Conservation (phyloP, 345 rosid genomes). For the Populus alba region DNA sequence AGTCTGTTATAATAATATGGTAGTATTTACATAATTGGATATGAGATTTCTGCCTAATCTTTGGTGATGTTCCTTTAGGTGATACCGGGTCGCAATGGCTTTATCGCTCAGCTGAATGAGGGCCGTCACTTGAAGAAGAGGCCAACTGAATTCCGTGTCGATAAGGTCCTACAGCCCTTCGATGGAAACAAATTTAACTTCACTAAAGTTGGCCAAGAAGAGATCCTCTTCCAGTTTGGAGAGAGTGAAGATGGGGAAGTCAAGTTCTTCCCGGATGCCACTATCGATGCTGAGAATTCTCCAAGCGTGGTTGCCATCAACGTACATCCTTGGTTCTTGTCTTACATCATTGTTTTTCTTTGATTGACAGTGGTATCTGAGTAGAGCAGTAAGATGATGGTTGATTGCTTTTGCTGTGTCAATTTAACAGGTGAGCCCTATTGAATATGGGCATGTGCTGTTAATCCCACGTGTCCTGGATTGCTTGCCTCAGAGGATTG, state of each 20-base stretch:
- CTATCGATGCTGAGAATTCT: slow-evolving; percentile 60
- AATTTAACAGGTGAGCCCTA: slow-evolving; percentile 80
- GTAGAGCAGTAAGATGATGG: not conserved
- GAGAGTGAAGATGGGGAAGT: slow-evolving; percentile 65
- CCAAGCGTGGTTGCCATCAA: slow-evolving; percentile 94
- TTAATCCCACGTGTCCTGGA: slow-evolving; percentile 81
- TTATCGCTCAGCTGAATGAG: slow-evolving; percentile 91
- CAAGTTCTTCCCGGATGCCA: slow-evolving; percentile 61
- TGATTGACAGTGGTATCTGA: not conserved
- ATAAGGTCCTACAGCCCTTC: slow-evolving; percentile 87
- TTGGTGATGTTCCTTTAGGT: slow-evolving; percentile 47
- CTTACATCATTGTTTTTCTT: not conserved
- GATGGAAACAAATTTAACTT: slow-evolving; percentile 91
- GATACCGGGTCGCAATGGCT: slow-evolving; percentile 78
- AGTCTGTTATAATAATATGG: not conserved
- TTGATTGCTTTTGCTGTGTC: not conserved
- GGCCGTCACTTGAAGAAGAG: slow-evolving; percentile 98
- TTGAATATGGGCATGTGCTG: slow-evolving; percentile 93
- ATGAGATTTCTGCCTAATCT: slow-evolving; percentile 4
- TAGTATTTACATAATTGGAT: not conserved
- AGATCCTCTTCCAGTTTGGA: slow-evolving; percentile 90
- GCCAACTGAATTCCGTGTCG: slow-evolving; percentile 92
- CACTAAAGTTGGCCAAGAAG: slow-evolving; percentile 93
- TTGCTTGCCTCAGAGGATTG: slow-evolving; percentile 94
- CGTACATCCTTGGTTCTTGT: slow-evolving; percentile 35